A percentile compares a stretch with the other conserved stretches of the same genome.
Evolutionary conservation across 106 monocot genomes (phyloP).

Genomic region (Apostasia shenzhenica): DNA sequence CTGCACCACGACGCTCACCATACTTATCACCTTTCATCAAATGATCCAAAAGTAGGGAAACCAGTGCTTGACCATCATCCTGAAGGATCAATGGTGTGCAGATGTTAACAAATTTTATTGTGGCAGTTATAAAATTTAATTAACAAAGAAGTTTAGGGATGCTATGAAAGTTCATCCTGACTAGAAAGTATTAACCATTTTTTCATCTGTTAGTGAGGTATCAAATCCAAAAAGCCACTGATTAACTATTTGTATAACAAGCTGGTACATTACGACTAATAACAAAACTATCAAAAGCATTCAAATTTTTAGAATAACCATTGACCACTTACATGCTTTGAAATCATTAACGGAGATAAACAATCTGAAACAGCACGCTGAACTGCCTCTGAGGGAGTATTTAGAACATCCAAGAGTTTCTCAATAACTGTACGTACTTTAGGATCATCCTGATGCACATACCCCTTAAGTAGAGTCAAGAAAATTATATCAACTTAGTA

Average conservation of each 20-base stretch:
- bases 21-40: conserved; percentile 90
- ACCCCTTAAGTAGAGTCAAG: neutral
- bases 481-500: neutral
- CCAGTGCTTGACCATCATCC: conserved; percentile 79
- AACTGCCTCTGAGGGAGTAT: conserved; percentile 97
- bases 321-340: conserved; percentile 50
- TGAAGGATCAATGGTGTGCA: conserved; percentile 12
- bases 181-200: too few relatives aligned
- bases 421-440: conserved; percentile 92
- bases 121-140: too few relatives aligned
- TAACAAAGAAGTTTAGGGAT: too few relatives aligned
- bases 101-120: neutral
- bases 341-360: conserved; percentile 86
- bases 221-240: neutral
- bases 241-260: neutral
- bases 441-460: conserved; percentile 76
- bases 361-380: conserved; percentile 97
- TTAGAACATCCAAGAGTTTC: conserved; percentile 87
- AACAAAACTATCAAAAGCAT: neutral
- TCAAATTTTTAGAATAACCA: neutral
- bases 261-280: neutral
- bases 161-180: too few relatives aligned
- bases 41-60: conserved; percentile 50
- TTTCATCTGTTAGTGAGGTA: too few relatives aligned
- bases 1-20: conserved; percentile 95